Conservation (phyloP, 768 basidiomycete genomes). For the Tylopilus sp. region DNA sequence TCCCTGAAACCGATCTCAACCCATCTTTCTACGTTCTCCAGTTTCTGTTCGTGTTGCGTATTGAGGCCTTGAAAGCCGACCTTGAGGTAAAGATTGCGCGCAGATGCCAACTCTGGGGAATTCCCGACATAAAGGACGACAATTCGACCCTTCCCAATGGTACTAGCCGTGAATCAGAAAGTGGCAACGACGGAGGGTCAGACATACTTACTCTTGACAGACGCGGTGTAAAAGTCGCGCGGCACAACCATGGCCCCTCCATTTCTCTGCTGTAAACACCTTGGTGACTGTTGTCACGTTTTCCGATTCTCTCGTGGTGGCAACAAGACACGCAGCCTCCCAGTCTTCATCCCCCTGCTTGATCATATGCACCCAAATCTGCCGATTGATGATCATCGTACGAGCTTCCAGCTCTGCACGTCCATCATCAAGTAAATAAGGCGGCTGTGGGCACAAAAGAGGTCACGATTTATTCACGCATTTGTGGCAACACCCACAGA, state of each 20-base stretch:
- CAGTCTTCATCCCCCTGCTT: conserved; percentile 18
- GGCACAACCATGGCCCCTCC: conserved; percentile 55
- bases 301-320: conserved; percentile 58
- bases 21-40: conserved; percentile 52
- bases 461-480: not conserved
- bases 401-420: conserved; percentile 50
- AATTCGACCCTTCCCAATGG: conserved; percentile 39
- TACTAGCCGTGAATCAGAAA: conserved; percentile 19
- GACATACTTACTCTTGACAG: conserved; percentile 45
- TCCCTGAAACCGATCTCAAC: conserved; percentile 61
- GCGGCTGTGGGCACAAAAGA: conserved; percentile 38
- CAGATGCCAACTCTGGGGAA: conserved; percentile 36
- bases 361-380: conserved; percentile 64
- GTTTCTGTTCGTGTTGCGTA: conserved; percentile 19
- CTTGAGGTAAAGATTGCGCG: conserved; percentile 53
- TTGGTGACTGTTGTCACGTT: conserved; percentile 65
- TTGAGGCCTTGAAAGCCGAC: conserved; percentile 65
- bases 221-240: conserved; percentile 59
- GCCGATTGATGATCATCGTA: conserved; percentile 41
- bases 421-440: conserved; percentile 46
- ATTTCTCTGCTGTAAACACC: conserved; percentile 57
- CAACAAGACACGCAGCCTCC: conserved; percentile 62
- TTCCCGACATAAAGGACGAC: conserved; percentile 69
- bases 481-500: conserved; percentile 43
- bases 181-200: not conserved